Evolutionary conservation across 345 rosid genomes (phyloP), one percentile per base, ranked within the genome.

Genomic region (Rhodamnia argentea): DNA sequence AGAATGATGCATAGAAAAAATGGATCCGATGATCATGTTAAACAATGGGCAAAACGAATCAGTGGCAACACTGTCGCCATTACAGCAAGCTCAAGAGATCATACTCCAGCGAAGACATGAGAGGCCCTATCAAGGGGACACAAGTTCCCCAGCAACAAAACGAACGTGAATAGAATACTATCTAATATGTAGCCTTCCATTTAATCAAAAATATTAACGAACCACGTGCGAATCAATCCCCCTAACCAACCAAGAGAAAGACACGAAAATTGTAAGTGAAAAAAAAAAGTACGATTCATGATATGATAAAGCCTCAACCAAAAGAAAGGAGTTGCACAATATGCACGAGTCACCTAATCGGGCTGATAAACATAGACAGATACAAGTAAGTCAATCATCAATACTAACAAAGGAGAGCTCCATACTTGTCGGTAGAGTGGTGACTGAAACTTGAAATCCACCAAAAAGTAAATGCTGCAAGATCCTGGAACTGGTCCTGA

Each of bases 391-490:
- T 76, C 3, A 4, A 70, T 70, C 47, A 37, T 70, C 7, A 5
- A 10, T 10, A 18, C 26, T 4, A 37, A 70, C 26, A 70, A 47
- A 70, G 24, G 7, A 70, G 70, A 56, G 82, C 55, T 6, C 40
- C 64, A 62, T 92, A 95, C 99, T 98, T 93, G 98, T 82, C 95
- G 90, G 91, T 95, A 97, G 82, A 96, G 93, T n/a, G 99, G 99
- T 13, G 99, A 97, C 85, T 90, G 95, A 86, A 97, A 95, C 91
- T 97, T 95, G 89, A 95, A 97, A 89, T 97, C 99, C 44, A 97
- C 98, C 82, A 91, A 86, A 88, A 97, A 93, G 84, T 92, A 87
- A 86, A 96, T 91, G 88, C 87, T 94, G 87, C 97, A 92, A 83
- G 93, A 86, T 91, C 95, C 97, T 24, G 96, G 95, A 86, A 92